Evolutionary conservation across 1,284 basidiomycete genomes (phyloP).

Genomic region (Leccinum cinnamomeum): DNA sequence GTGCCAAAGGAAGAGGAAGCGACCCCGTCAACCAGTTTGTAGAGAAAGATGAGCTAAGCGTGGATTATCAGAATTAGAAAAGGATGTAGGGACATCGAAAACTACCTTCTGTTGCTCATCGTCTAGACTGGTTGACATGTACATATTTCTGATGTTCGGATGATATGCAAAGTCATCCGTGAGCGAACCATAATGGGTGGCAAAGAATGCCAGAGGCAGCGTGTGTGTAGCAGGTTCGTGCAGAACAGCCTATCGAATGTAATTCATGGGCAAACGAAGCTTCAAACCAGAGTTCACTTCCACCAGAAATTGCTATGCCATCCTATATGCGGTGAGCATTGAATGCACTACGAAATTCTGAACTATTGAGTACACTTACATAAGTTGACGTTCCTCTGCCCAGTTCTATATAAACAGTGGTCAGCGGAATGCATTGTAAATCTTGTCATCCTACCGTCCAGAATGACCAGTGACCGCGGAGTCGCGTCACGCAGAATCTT

Average conservation of each 20-base stretch:
- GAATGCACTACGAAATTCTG: slow-evolving; percentile 22
- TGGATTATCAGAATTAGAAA: background rate
- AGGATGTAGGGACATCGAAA: slow-evolving; percentile 1
- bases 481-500: slow-evolving; percentile 91
- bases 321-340: slow-evolving; percentile 51
- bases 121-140: slow-evolving; percentile 92
- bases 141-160: slow-evolving; percentile 90
- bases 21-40: slow-evolving; percentile 87
- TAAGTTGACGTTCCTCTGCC: slow-evolving; percentile 87
- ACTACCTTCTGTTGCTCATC: slow-evolving; percentile 82
- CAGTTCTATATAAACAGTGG: slow-evolving; percentile 56
- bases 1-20: slow-evolving; percentile 93
- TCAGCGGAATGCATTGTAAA: slow-evolving; percentile 10
- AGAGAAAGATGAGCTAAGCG: slow-evolving; percentile 83
- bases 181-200: slow-evolving; percentile 85
- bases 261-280: slow-evolving; percentile 10
- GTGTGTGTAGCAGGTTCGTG: slow-evolving; percentile 92
- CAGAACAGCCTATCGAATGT: slow-evolving; percentile 67
- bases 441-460: slow-evolving; percentile 68
- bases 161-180: slow-evolving; percentile 90
- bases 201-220: slow-evolving; percentile 81
- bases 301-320: slow-evolving; percentile 93
- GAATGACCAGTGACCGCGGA: slow-evolving; percentile 87
- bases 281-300: slow-evolving; percentile 36
- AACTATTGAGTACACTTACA: slow-evolving; percentile 44